Evolutionary conservation across 2,329 filamentous ascomycete genomes (phyloP), one percentile per base, ranked within the genome.

Genomic region (Paraphoma sp.): DNA sequence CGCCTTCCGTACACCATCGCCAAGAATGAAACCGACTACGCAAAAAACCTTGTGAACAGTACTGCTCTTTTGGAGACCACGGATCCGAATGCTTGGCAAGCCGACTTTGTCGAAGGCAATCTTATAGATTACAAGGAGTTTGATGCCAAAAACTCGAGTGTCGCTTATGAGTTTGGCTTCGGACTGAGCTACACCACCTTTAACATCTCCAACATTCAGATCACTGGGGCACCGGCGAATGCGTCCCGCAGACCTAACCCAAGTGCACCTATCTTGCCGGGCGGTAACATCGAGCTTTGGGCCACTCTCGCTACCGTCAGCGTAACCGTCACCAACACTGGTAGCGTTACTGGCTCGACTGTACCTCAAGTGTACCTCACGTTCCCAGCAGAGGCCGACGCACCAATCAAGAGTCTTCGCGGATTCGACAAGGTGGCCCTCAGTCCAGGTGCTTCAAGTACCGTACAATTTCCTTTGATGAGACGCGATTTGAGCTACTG

Each of bases 1-100:
- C 88, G 90, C 56, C 80, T 97, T 0, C 93, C 93, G 0, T 97
- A 96, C 76, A 96, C 92, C 0, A 89, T 97, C 43, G 91, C 91
- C 10, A 89, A 87, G 66, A 80, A 81, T 0, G 80, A 89, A 1
- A 80, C 84, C 17, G 91, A 96, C 70, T 93, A 95, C 59, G 52
- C 53, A 3, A 71, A 52, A 17, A 68, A 70, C 16, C 69, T 79
- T 29, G 69, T 73, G 31, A 79, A 79, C 58, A 77, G 70, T 38
- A 72, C 71, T 6, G 71, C 57, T 5, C 63, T 78, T 0, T 45
- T 59, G 16, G 64, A 66, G 4, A 73, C 72, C 0, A 73, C 62
- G 1, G 70, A 79, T 54, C 67, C 76, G 0, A 64, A 73, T 50
- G 75, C 75, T 0, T 80, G 78, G 79, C 80, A 83, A 56, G 76